phyloP scores from a whole-genome alignment of 192 early-diverging fungal species.

The Gamsiella multidivaricata region DNA sequence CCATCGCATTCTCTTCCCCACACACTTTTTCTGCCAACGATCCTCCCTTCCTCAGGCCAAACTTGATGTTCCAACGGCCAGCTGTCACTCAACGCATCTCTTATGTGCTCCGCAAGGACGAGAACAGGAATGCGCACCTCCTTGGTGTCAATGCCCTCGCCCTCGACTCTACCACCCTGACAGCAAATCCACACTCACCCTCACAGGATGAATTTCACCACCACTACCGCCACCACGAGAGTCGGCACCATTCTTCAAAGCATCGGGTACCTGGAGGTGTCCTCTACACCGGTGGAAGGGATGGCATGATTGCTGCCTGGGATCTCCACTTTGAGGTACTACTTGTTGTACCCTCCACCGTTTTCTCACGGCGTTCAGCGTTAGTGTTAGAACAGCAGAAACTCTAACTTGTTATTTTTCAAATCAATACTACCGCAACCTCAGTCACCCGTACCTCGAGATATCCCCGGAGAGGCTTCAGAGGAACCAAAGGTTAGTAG shows the following conservation, averaged over 20 bases:
- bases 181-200: slow-evolving; percentile 2
- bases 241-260: slow-evolving; percentile 12
- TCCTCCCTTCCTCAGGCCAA: background rate
- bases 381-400: background rate
- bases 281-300: slow-evolving; percentile 90
- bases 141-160: slow-evolving; percentile 90
- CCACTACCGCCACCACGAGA: slow-evolving; percentile 12
- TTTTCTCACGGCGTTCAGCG: slow-evolving; percentile 21
- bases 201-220: background rate
- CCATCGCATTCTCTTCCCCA: background rate
- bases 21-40: background rate
- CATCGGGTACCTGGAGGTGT: slow-evolving; percentile 64
- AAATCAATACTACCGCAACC: background rate
- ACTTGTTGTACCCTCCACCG: background rate
- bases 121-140: slow-evolving; percentile 73
- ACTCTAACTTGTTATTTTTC: background rate
- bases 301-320: slow-evolving; percentile 91
- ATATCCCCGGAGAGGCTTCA: slow-evolving; percentile 43
- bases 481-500: slow-evolving; percentile 36
- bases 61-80: slow-evolving; percentile 48
- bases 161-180: slow-evolving; percentile 64
- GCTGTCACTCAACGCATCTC: slow-evolving; percentile 59
- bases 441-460: slow-evolving; percentile 36
- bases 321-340: slow-evolving; percentile 71
- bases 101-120: slow-evolving; percentile 67